These are phyloP conservation scores for Euphorbia tirucalli DNA, from an alignment of 345 rosid genomes.

Conservation along the genomic window DNA sequence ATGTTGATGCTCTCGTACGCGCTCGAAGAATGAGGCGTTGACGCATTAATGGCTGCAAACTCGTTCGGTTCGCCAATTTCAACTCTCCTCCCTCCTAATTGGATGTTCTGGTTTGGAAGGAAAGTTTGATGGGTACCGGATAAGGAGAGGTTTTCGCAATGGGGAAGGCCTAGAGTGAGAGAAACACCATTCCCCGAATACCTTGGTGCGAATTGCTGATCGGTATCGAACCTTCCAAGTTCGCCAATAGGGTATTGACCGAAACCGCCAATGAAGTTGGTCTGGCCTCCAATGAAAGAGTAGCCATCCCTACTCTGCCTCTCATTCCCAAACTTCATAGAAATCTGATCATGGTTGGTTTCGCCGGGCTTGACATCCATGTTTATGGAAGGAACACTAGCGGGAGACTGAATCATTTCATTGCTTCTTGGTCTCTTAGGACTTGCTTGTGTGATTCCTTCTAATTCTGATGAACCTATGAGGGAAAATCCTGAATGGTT, in stretches of 20 bases:
- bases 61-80: constrained; percentile 67
- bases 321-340: constrained; percentile 59
- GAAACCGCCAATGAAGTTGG: constrained; percentile 70
- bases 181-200: constrained; percentile 82
- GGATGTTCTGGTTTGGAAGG: constrained; percentile 75
- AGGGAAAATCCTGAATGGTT: constrained; percentile 58
- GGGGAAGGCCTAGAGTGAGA: constrained; percentile 87
- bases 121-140: constrained; percentile 70
- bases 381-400: constrained; percentile 39
- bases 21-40: constrained; percentile 59
- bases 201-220: constrained; percentile 69
- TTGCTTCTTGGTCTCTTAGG: constrained; percentile 66
- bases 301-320: constrained; percentile 67
- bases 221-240: constrained; percentile 72
- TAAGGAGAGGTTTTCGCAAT: constrained; percentile 74
- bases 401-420: constrained; percentile 52
- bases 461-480: constrained; percentile 68
- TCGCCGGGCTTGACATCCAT: constrained; percentile 49
- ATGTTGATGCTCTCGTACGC: constrained; percentile 71
- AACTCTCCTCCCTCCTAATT: constrained; percentile 76
- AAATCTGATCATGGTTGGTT: constrained; percentile 40
- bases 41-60: constrained; percentile 46
- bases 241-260: constrained; percentile 92
- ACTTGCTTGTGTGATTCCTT: constrained; percentile 69
- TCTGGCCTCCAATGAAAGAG: constrained; percentile 67